Conservation (phyloP, 306 rosid genomes). For the Rosa chinensis region DNA sequence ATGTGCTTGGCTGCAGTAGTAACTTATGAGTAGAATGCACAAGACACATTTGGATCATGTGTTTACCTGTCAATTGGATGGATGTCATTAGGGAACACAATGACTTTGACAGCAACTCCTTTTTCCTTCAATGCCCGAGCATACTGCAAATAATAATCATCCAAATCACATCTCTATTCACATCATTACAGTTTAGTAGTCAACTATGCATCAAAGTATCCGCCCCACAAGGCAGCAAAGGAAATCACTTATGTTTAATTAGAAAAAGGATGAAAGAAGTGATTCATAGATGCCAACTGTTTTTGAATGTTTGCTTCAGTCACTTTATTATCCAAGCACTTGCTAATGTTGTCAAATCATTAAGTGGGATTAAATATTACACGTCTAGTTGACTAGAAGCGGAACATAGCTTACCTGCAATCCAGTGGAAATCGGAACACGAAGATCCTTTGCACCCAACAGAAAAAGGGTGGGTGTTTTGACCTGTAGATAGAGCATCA, state of each 20-base stretch:
- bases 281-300: background rate
- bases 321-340: background rate
- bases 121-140: slow-evolving; percentile 80
- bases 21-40: background rate
- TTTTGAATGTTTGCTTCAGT: background rate
- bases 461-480: slow-evolving; percentile 79
- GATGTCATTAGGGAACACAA: slow-evolving; percentile 74
- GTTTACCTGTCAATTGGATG: slow-evolving; percentile 78
- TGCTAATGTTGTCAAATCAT: slow-evolving; percentile 10
- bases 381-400: background rate
- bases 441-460: slow-evolving; percentile 76
- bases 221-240: background rate
- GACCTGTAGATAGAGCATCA: slow-evolving; percentile 52
- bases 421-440: slow-evolving; percentile 38
- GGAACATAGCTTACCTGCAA: slow-evolving; percentile 18
- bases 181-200: background rate
- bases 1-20: background rate
- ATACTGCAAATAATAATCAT: slow-evolving; percentile 54
- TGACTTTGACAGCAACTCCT: slow-evolving; percentile 65
- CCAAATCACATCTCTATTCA: background rate
- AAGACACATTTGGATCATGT: slow-evolving; percentile 2
- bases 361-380: too few relatives aligned
- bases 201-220: slow-evolving; percentile 1
- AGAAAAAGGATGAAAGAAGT: background rate
- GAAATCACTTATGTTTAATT: background rate